Conservation (phyloP, 2,329 filamentous ascomycete genomes). For the Ceratocystis eucalypticola region DNA sequence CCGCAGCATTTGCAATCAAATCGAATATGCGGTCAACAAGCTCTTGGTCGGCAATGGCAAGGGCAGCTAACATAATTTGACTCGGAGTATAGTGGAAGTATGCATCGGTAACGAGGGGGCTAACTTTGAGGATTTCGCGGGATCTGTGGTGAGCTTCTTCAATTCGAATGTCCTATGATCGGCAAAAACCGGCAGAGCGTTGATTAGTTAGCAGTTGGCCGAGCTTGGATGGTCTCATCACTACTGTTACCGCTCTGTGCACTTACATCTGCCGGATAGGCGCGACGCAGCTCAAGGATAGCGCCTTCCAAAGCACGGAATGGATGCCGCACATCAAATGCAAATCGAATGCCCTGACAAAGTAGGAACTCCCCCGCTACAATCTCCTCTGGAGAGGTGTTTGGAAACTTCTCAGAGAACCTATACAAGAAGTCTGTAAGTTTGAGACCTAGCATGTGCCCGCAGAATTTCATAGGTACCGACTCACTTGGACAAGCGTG, state of each 20-base stretch:
- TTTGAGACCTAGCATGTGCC: neutral
- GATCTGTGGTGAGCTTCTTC: conserved; percentile 57
- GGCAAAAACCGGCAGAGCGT: neutral
- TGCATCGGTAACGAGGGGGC: conserved; percentile 78
- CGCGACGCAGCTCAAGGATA: conserved; percentile 64
- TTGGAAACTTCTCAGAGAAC: conserved; percentile 57
- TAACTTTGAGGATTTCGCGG: conserved; percentile 59
- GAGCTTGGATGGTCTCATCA: neutral
- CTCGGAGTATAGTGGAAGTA: conserved; percentile 94
- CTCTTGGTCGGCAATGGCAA: conserved; percentile 59
- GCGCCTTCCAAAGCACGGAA: conserved; percentile 78
- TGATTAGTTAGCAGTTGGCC: neutral
- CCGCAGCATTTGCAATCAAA: conserved; percentile 23
- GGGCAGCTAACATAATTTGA: conserved; percentile 78
- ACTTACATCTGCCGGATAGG: conserved; percentile 45
- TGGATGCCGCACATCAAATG: conserved; percentile 84
- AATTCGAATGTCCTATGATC: conserved; percentile 30
- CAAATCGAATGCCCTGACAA: conserved; percentile 83
- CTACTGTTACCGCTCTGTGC: neutral
- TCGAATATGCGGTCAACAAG: conserved; percentile 33
- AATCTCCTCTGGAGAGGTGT: conserved; percentile 65
- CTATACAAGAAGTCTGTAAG: conserved; percentile 16
- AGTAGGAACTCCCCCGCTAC: conserved; percentile 86
- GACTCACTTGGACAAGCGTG: conserved; percentile 36
- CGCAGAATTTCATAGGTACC: too few species aligned